phyloP scores from a whole-genome alignment of 805 yeast genomes.

The Yarrowia sp. region DNA sequence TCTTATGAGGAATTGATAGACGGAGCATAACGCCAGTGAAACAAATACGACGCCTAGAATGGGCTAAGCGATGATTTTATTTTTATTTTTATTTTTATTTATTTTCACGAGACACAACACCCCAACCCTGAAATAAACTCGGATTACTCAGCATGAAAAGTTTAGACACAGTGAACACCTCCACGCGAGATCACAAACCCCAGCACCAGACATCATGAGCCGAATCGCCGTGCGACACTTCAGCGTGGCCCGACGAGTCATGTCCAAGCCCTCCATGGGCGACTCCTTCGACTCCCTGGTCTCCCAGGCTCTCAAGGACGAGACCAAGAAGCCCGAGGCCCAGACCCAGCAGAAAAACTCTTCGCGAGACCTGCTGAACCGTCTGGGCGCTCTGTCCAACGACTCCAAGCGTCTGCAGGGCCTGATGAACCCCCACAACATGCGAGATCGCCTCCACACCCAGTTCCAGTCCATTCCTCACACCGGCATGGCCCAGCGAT shows the following conservation, averaged over 20 bases:
- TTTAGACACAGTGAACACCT: neutral
- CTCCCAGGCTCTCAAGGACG: constrained; percentile 15
- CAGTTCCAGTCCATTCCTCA: constrained; percentile 25
- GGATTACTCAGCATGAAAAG: constrained; percentile 1
- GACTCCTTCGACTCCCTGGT: constrained; percentile 18
- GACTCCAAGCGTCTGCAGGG: constrained; percentile 25
- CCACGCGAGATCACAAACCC: constrained; percentile 9
- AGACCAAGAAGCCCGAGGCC: constrained; percentile 3
- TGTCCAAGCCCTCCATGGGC: constrained; percentile 17
- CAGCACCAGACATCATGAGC: neutral
- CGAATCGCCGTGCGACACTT: constrained; percentile 19
- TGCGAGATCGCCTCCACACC: constrained; percentile 4
- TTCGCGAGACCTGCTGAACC: constrained; percentile 17
- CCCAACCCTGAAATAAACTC: neutral
- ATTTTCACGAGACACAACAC: too few species aligned
- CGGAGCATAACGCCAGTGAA: too few species aligned
- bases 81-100: too few species aligned
- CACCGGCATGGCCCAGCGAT: constrained; percentile 24
- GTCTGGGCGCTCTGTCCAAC: constrained; percentile 23
- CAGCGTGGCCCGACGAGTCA: constrained; percentile 21
- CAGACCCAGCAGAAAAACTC: neutral
- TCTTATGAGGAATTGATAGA: too few species aligned
- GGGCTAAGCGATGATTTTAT: too few species aligned
- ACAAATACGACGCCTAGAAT: too few species aligned
- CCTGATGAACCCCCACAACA: constrained; percentile 15